These are phyloP conservation scores for Gilbertella persicaria DNA, from an alignment of 371 early-diverging fungal genomes.

Conservation along the genomic window DNA sequence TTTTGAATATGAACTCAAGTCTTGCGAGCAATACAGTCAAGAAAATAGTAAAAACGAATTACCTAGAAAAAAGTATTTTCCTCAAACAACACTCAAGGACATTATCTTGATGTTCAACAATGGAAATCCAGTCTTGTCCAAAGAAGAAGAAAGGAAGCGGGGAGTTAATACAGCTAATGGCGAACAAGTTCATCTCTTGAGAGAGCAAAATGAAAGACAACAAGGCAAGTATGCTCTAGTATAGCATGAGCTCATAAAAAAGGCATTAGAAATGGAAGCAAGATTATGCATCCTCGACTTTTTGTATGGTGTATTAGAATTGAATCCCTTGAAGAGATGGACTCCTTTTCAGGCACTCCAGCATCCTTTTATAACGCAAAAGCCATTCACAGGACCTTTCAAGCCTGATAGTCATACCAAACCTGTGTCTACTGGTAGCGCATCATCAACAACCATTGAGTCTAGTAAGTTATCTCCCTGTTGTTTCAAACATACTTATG, in stretches of 20 bases:
- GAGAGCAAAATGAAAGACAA: conserved; percentile 11
- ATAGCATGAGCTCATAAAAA: background rate
- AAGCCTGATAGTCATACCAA: conserved; percentile 41
- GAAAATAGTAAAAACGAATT: conserved; percentile 76
- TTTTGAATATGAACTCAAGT: conserved; percentile 71
- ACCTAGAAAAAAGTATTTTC: conserved; percentile 88
- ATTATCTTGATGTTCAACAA: conserved; percentile 76
- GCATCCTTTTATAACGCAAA: conserved; percentile 95
- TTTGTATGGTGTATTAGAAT: conserved; percentile 77
- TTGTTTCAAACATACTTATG: background rate
- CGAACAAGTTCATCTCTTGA: background rate
- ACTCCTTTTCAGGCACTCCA: conserved; percentile 89
- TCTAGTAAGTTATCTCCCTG: background rate
- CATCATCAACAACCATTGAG: background rate
- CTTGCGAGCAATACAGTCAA: conserved; percentile 77
- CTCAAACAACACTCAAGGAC: conserved; percentile 74
- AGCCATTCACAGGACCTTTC: conserved; percentile 66
- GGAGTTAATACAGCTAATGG: background rate
- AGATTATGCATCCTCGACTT: conserved; percentile 86
- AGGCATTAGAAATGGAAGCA: conserved; percentile 59
- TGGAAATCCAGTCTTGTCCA: conserved; percentile 60
- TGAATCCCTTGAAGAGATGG: conserved; percentile 94
- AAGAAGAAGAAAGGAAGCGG: conserved; percentile 51
- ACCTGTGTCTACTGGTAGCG: background rate
- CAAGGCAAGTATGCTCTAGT: conserved; percentile 5